Base-by-base conservation (phyloP, 208 protist genomes). In the Crithidia acanthocephali region DNA sequence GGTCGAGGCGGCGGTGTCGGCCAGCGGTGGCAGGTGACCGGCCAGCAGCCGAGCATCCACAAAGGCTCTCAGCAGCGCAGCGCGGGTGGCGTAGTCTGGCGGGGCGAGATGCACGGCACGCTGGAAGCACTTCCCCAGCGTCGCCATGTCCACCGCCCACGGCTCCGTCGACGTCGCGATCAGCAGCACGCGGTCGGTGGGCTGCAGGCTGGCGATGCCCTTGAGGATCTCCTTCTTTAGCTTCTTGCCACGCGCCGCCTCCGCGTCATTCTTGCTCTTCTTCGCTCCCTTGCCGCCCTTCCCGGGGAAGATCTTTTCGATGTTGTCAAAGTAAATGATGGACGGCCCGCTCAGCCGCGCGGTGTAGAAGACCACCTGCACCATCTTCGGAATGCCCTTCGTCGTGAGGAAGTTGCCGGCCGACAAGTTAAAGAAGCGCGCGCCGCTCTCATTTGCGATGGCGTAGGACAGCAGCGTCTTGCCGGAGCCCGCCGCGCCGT, bases 341-440 rank as follows among this genome's bases (percentile, higher is more conserved):
- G 95, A 95, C 7, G 97, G 97, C 15, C 81, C 88, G 57, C 78
- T 84, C 62, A 95, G 85, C 42, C 88, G 89, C 1, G 97, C 97
- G 1, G 98, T 65, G 74, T 97, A 89, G 80, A 98, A 98, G 52
- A 95, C 85, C 25, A 92, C 78, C 66, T 93, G 86, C 67, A 98
- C 86, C 61, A 94, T 81, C 70, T 89, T 93, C 27, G 74, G 66
- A 9, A 95, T 81, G 16, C 90, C 90, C 37, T 87, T 90, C 23
- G 79, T 82, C 2, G 72, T 84, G 13, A 79, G 40, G 66, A 97
- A 92, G 79, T 95, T 97, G 35, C 37, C 72, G 2, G 97, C 95
- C 10, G 95, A 97, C 30, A 98, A 68, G 69, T 98, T 91, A 76
- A 98, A 98, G 60, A 98, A 94, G 69, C 89, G 92, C 0, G 97